These are phyloP conservation scores for Insectozyma bohioensis DNA, from an alignment of 1,139 yeast genomes.

Conservation along the genomic window DNA sequence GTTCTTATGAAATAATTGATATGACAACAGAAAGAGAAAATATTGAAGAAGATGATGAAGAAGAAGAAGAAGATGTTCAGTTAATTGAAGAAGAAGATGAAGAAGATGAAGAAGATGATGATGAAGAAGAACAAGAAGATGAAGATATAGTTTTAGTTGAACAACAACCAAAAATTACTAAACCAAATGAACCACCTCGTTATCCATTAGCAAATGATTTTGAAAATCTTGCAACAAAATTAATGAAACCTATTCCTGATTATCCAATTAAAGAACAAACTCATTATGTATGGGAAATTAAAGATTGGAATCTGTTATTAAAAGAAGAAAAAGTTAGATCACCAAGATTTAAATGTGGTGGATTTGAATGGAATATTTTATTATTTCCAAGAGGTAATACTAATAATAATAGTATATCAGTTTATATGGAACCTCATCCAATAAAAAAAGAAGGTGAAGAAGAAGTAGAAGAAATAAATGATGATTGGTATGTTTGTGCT, in stretches of 20 bases:
- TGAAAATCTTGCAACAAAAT: constrained; percentile 25
- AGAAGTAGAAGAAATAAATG: constrained; percentile 33
- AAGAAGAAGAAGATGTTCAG: constrained; percentile 5
- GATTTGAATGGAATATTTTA: constrained; percentile 69
- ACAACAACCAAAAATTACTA: constrained; percentile 5
- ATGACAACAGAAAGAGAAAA: constrained; percentile 11
- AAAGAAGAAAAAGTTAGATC: constrained; percentile 52
- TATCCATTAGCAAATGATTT: constrained; percentile 34
- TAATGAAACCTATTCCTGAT: constrained; percentile 46
- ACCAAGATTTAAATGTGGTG: constrained; percentile 61
- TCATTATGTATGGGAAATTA: constrained; percentile 72
- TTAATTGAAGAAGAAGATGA: constrained; percentile 6
- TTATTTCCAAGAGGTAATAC: constrained; percentile 76
- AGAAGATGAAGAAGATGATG: constrained; percentile 9
- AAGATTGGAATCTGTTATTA: constrained; percentile 55
- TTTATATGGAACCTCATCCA: constrained; percentile 66
- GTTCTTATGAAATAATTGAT: constrained; percentile 11
- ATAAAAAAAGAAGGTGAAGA: constrained; percentile 34
- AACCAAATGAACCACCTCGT: constrained; percentile 1
- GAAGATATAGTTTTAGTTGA: constrained; percentile 8
- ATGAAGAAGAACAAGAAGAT: constrained; percentile 8
- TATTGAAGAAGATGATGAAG: constrained; percentile 4
- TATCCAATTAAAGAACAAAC: constrained; percentile 41
- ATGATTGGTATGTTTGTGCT: constrained; percentile 82
- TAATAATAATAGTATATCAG: constrained; percentile 48